phyloP scores from a whole-genome alignment of 177 flowering plant genomes.

The Vitis hybrid region DNA sequence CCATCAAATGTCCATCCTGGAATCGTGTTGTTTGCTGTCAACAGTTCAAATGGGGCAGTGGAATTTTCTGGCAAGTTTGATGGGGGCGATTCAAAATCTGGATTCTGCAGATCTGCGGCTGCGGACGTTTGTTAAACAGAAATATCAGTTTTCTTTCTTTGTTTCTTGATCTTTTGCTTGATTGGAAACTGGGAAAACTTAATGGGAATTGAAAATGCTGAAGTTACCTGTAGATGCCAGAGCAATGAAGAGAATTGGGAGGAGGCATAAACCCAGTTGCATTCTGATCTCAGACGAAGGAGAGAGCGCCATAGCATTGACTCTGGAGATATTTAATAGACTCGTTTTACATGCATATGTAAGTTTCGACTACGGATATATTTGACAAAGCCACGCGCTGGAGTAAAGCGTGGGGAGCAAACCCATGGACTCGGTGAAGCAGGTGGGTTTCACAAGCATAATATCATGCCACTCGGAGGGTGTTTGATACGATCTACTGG shows the following conservation, averaged over 20 bases:
- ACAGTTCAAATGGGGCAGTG: slow-evolving; percentile 17
- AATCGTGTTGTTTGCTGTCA: slow-evolving; percentile 28
- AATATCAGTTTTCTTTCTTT: too few species aligned
- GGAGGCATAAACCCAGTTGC: slow-evolving; percentile 5
- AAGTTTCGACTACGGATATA: too few species aligned
- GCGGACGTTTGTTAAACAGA: not conserved
- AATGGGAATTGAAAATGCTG: not conserved
- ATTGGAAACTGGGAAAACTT: too few species aligned
- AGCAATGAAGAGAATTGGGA: slow-evolving; percentile 6
- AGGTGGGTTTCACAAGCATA: too few species aligned
- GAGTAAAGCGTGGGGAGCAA: too few species aligned
- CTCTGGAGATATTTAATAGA: not conserved
- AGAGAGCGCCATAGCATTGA: not conserved
- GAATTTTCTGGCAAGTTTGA: slow-evolving; percentile 23
- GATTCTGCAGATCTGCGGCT: slow-evolving; percentile 37
- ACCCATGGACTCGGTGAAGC: too few species aligned
- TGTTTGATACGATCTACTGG: too few species aligned
- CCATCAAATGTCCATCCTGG: slow-evolving; percentile 53
- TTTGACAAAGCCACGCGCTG: too few species aligned
- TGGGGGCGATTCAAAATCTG: slow-evolving; percentile 52
- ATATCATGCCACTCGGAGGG: not conserved
- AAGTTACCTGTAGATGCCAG: slow-evolving; percentile 16
- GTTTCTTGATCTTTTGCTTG: too few species aligned
- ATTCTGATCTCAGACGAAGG: not conserved
- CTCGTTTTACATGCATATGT: too few species aligned